Evolutionary conservation across 352 stramenopile species (phyloP), one percentile per base, ranked within the genome.

Genomic region (Phytophthora megakarya): DNA sequence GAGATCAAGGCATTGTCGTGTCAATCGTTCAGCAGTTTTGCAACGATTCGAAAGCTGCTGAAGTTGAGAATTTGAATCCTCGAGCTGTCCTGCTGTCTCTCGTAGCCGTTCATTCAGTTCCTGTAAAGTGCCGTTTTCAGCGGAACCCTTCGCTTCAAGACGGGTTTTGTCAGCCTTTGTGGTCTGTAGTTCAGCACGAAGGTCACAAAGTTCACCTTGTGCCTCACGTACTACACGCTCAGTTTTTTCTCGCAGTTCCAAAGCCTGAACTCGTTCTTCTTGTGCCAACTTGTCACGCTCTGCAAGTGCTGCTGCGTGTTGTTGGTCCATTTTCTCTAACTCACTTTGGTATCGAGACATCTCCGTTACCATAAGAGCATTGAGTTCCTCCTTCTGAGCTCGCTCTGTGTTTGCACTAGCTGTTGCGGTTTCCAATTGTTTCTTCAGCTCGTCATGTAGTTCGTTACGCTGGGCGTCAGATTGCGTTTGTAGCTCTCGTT

Each of bases 331-430:
- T 43, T 63, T 37, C 30, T 76, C 61, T 6, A 72, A 59, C 23
- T 90, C 68, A 15, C 68, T 32, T 30, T 74, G 55, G 18, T 88
- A 83, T 19, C 56, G 71, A 40, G 78, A 61, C 25, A 89, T 62
- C 63, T 91, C 78, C 23, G 65, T 33, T 6, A 71, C 47, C 72
- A 91, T 81, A 0, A 86, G 42, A 6, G 67, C 66, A 48, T 92
- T 92, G 8, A 92, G 70, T 47, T 90, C 77, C 46, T 89, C 77
- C 48, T 90, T 92, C 43, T 92, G 83, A 28, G 66, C 60, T 26
- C 72, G 64, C 32, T 92, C 83, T 19, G 72, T 70, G 21, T 78
- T 50, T 3, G 74, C 47, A 32, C 60, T 65, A 15, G 57, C 45
- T 26, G 72, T 70, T 2, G 77, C 32, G 42, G 64, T 46, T 30